phyloP scores from a whole-genome alignment of 345 rosid species.

The Jatropha curcas region DNA sequence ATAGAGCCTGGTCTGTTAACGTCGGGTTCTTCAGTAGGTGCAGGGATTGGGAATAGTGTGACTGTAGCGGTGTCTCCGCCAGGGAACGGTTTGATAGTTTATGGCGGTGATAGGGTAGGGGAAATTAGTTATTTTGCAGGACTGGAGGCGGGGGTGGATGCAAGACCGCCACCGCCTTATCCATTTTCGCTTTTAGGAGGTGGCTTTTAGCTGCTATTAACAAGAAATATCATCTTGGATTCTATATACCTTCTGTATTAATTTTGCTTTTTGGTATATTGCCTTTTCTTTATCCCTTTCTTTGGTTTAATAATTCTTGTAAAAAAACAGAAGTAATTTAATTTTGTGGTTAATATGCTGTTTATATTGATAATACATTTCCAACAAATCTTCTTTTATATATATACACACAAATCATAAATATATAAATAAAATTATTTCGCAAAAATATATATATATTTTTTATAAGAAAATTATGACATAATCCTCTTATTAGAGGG shows the following conservation, averaged over 20 bases:
- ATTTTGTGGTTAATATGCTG: neutral
- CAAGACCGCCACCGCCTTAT: constrained; percentile 57
- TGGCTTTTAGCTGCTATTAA: constrained; percentile 48
- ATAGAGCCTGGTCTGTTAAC: neutral
- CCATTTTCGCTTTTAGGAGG: constrained; percentile 79
- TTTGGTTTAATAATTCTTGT: neutral
- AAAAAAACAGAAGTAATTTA: neutral
- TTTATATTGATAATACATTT: too few relatives aligned
- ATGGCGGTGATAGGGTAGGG: constrained; percentile 22
- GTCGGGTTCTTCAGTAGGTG: neutral
- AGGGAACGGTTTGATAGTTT: constrained; percentile 23
- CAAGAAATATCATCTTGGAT: constrained; percentile 30
- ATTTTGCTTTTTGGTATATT: constrained; percentile 7
- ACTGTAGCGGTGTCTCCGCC: constrained; percentile 21
- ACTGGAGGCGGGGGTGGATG: constrained; percentile 42
- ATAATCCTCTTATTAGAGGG: too few relatives aligned
- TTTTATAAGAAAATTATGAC: too few relatives aligned
- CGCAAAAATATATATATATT: too few relatives aligned
- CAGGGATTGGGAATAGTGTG: constrained; percentile 1
- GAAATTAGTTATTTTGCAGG: constrained; percentile 44
- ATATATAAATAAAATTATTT: too few relatives aligned
- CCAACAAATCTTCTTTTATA: too few relatives aligned
- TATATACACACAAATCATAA: too few relatives aligned
- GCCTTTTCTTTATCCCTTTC: neutral
- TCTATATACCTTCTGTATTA: constrained; percentile 28